These are phyloP conservation scores for Aspergillus baeticus DNA, from an alignment of 495 filamentous ascomycete species.

Conservation along the genomic window DNA sequence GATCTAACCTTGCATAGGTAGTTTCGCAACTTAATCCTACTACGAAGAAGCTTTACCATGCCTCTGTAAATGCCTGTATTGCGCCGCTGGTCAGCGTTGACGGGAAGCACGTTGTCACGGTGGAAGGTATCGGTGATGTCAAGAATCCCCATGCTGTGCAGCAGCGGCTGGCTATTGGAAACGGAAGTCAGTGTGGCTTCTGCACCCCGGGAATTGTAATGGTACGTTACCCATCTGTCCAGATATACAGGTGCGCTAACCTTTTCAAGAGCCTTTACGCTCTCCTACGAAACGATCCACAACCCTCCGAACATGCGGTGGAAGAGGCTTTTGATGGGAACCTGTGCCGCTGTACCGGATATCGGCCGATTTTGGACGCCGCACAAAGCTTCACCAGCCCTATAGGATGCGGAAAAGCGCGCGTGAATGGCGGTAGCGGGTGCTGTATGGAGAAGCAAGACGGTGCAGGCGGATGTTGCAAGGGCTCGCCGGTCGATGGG, in stretches of 20 bases:
- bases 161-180: constrained; percentile 79
- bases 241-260: constrained; percentile 15
- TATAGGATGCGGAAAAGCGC: constrained; percentile 42
- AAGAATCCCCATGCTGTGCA: constrained; percentile 87
- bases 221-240: constrained; percentile 61
- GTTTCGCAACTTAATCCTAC: constrained; percentile 91
- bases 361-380: constrained; percentile 90
- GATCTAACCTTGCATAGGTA: constrained; percentile 47
- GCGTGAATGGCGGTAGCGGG: constrained; percentile 48
- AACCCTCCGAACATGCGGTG: constrained; percentile 66
- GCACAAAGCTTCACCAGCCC: constrained; percentile 57
- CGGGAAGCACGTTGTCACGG: constrained; percentile 97
- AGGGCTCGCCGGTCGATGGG: constrained; percentile 20
- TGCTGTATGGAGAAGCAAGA: constrained; percentile 54
- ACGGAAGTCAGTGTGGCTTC: constrained; percentile 75
- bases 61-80: constrained; percentile 90
- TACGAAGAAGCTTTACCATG: constrained; percentile 84
- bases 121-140: constrained; percentile 93
- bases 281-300: constrained; percentile 47
- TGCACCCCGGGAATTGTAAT: constrained; percentile 98
- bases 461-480: constrained; percentile 41
- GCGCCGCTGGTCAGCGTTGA: constrained; percentile 90
- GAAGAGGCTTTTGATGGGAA: constrained; percentile 82
- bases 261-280: constrained; percentile 69
- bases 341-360: constrained; percentile 92